Evolutionary conservation across 1,284 basidiomycete genomes (phyloP).

Genomic region (Dichomitus squalens): DNA sequence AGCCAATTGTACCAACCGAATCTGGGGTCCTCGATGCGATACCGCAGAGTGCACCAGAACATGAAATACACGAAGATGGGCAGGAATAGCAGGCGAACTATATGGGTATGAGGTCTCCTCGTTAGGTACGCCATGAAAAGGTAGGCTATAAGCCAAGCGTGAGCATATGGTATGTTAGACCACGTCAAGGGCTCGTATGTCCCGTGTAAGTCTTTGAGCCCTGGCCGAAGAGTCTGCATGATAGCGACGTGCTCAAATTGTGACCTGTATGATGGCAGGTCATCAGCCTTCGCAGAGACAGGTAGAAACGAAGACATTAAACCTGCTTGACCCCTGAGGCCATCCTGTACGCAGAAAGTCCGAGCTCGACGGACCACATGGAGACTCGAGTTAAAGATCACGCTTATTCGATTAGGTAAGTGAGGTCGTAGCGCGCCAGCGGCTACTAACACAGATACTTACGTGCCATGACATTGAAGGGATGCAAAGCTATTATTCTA

Average conservation of each 20-base stretch:
- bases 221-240: neutral
- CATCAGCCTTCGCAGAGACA: neutral
- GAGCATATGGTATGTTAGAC: conserved; percentile 43
- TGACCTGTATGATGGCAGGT: neutral
- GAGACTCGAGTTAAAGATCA: neutral
- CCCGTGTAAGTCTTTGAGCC: neutral
- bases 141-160: conserved; percentile 56
- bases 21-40: conserved; percentile 48
- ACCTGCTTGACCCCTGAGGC: neutral
- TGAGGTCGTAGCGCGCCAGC: too few relatives aligned
- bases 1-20: conserved; percentile 71
- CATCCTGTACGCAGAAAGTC: neutral
- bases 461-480: too few relatives aligned
- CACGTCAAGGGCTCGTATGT: conserved; percentile 42
- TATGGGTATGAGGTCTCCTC: conserved; percentile 62
- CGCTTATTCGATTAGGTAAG: too few relatives aligned
- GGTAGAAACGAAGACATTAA: neutral
- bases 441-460: too few relatives aligned
- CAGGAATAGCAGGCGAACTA: conserved; percentile 59
- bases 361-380: neutral
- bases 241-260: neutral
- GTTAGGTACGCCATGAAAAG: conserved; percentile 70
- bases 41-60: conserved; percentile 59
- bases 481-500: too few relatives aligned
- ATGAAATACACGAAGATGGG: conserved; percentile 53